These are phyloP conservation scores for Lepidium aucheri DNA, from an alignment of 345 rosid genomes.

Conservation along the genomic window DNA sequence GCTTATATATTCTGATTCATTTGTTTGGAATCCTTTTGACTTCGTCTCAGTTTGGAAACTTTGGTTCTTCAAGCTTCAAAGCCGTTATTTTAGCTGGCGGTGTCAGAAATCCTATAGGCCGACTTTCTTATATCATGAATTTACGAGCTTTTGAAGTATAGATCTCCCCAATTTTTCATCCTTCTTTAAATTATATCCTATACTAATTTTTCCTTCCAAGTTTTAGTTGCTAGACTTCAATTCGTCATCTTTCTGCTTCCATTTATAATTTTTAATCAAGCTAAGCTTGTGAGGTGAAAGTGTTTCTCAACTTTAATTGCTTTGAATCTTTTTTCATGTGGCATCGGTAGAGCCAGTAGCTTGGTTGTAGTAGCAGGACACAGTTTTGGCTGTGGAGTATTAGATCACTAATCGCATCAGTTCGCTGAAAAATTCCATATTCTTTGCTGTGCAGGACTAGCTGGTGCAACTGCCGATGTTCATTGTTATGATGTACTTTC, in stretches of 20 bases:
- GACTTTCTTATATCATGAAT: not conserved
- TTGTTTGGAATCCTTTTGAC: not conserved
- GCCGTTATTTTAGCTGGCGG: not conserved
- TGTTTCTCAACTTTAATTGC: not conserved
- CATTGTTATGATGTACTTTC: conserved; percentile 87
- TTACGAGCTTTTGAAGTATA: not conserved
- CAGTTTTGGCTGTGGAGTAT: not conserved
- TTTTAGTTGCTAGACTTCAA: not conserved
- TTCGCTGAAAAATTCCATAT: not conserved
- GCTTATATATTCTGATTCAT: not conserved
- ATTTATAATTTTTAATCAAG: not conserved
- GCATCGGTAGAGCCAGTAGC: not conserved
- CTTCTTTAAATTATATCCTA: not conserved
- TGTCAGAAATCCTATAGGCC: not conserved
- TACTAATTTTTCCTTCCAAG: not conserved
- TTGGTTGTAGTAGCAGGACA: not conserved
- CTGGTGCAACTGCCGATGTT: conserved; percentile 94
- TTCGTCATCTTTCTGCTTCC: not conserved
- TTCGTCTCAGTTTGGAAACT: not conserved
- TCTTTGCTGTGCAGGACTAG: conserved; percentile 55
- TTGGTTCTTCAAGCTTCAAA: not conserved
- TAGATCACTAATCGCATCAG: not conserved
- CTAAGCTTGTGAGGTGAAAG: not conserved
- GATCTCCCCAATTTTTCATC: not conserved
- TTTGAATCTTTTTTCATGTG: not conserved